These are phyloP conservation scores for Globisporangium cederbergense DNA, from an alignment of 352 stramenopile genomes.

Conservation along the genomic window DNA sequence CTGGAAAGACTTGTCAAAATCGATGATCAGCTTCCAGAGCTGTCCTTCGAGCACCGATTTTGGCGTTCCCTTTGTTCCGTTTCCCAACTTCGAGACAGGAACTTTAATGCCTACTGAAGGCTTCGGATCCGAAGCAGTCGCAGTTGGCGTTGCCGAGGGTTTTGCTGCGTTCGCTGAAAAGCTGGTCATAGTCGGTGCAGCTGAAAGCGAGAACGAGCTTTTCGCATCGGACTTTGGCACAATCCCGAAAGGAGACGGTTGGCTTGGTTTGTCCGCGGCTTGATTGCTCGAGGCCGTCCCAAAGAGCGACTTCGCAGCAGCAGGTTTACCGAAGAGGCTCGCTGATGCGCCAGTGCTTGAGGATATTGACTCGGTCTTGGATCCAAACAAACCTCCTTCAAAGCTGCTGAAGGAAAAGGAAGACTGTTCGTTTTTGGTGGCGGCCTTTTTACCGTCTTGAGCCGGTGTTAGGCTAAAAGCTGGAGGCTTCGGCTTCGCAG, in stretches of 20 bases:
- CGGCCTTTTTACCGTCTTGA: not conserved
- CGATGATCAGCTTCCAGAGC: constrained; percentile 67
- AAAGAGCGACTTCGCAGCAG: constrained; percentile 22
- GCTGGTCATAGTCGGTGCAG: constrained; percentile 15
- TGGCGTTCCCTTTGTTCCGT: constrained; percentile 21
- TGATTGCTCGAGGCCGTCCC: constrained; percentile 6
- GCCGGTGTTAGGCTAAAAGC: constrained; percentile 2
- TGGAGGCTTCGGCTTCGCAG: constrained; percentile 31
- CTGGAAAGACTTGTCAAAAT: constrained; percentile 62
- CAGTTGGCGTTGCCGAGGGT: not conserved
- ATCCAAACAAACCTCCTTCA: constrained; percentile 8
- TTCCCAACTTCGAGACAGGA: not conserved
- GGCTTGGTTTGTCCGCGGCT: constrained; percentile 8
- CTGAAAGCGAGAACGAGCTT: constrained; percentile 31
- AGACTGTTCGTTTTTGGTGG: constrained; percentile 1
- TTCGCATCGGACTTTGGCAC: constrained; percentile 21
- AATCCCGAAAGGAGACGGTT: constrained; percentile 28
- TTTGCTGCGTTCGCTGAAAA: constrained; percentile 4
- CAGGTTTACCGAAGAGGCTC: constrained; percentile 7
- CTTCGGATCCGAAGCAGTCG: constrained; percentile 1
- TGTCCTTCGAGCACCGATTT: constrained; percentile 51
- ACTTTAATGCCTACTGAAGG: not conserved
- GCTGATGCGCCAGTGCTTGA: not conserved
- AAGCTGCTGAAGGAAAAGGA: constrained; percentile 19
- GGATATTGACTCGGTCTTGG: not conserved